These are phyloP conservation scores for Sporormia fimetaria DNA, from an alignment of 495 filamentous ascomycete species.

Conservation along the genomic window DNA sequence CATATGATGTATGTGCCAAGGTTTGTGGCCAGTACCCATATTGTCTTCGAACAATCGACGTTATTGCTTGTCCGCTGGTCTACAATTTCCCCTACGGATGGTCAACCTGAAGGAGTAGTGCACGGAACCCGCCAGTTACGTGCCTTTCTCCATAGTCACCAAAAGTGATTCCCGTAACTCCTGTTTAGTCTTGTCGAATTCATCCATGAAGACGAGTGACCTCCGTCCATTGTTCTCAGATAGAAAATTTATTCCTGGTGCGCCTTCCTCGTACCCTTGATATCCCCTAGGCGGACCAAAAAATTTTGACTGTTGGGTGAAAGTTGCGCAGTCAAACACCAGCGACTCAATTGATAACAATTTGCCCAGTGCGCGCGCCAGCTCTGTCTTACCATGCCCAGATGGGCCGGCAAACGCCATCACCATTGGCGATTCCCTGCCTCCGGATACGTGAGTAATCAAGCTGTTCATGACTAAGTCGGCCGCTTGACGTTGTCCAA, in stretches of 20 bases:
- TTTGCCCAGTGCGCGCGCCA: conserved; percentile 15
- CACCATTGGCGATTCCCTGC: conserved; percentile 17
- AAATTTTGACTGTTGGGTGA: conserved; percentile 34
- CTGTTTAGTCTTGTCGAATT: conserved; percentile 46
- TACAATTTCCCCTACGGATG: conserved; percentile 35
- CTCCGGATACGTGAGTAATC: conserved; percentile 27
- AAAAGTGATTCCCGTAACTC: conserved; percentile 20
- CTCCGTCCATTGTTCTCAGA: conserved; percentile 32
- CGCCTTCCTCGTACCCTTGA: conserved; percentile 32
- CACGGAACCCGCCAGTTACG: no score
- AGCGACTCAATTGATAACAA: conserved; percentile 35
- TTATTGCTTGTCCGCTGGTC: conserved; percentile 36
- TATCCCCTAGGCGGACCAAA: conserved; percentile 38
- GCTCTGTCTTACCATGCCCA: conserved; percentile 20
- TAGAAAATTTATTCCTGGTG: conserved; percentile 44
- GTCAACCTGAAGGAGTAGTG: no score
- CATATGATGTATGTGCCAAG: conserved; percentile 35
- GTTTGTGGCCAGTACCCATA: conserved; percentile 49
- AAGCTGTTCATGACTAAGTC: conserved; percentile 30
- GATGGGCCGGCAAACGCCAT: conserved; percentile 17
- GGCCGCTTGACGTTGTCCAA: conserved; percentile 38
- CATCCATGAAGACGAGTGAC: conserved; percentile 45
- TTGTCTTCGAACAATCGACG: conserved; percentile 43
- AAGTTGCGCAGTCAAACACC: conserved; percentile 37
- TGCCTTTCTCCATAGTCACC: conserved; percentile 12